Percentiles rank a stretch among this genome's conserved stretches.
Evolutionary conservation across 2,329 filamentous ascomycete genomes (phyloP).

Genomic region (Alternaria brassicicola): DNA sequence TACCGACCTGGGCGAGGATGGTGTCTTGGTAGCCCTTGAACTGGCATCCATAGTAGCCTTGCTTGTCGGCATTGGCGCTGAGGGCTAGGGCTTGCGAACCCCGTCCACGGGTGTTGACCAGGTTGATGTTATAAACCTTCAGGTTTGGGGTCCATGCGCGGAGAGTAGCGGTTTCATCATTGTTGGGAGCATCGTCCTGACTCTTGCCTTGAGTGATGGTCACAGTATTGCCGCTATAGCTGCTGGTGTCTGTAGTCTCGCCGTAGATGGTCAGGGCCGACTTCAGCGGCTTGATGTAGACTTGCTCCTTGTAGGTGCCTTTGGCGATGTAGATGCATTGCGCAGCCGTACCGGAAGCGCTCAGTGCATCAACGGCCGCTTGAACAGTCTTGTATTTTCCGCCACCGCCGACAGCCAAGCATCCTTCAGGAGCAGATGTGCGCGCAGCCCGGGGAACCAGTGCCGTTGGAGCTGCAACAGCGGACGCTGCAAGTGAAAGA

Average conservation of each 20-base stretch:
- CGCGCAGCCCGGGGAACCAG: slow-evolving; percentile 40
- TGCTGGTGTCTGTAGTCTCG: slow-evolving; percentile 58
- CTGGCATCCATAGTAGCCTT: slow-evolving; percentile 64
- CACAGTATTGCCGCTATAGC: slow-evolving; percentile 63
- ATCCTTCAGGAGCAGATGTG: slow-evolving; percentile 57
- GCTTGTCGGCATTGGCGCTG: slow-evolving; percentile 57
- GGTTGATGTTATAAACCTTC: slow-evolving; percentile 68
- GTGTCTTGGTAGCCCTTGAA: slow-evolving; percentile 66
- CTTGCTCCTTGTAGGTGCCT: slow-evolving; percentile 67
- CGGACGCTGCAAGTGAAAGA: slow-evolving; percentile 27
- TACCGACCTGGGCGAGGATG: slow-evolving; percentile 52
- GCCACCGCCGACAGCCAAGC: slow-evolving; percentile 56
- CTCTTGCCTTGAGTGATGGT: slow-evolving; percentile 58
- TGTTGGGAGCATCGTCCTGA: slow-evolving; percentile 56
- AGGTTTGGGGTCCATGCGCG: slow-evolving; percentile 58
- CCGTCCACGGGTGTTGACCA: slow-evolving; percentile 53
- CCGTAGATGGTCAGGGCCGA: slow-evolving; percentile 64
- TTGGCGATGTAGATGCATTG: slow-evolving; percentile 68
- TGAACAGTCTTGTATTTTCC: slow-evolving; percentile 59
- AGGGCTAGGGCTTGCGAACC: slow-evolving; percentile 62
- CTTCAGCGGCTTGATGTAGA: slow-evolving; percentile 57
- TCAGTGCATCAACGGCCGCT: slow-evolving; percentile 64
- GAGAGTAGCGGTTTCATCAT: slow-evolving; percentile 62
- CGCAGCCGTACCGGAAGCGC: slow-evolving; percentile 55
- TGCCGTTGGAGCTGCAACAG: slow-evolving; percentile 28